These are phyloP conservation scores for Trichoderma harzianum DNA, from an alignment of 2,329 filamentous ascomycete genomes.

Conservation along the genomic window DNA sequence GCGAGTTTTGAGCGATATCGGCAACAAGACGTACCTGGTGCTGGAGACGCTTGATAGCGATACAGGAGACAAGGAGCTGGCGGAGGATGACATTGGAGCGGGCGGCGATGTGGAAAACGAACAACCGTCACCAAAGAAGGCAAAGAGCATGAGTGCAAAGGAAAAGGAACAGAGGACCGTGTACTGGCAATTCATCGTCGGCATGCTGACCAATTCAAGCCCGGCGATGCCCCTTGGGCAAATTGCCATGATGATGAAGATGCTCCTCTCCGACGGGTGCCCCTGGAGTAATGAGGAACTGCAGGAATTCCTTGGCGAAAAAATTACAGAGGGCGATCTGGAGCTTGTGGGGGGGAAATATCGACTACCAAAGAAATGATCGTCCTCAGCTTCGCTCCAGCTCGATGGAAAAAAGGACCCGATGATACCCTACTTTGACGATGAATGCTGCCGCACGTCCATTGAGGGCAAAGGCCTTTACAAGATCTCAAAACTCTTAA, in stretches of 20 bases:
- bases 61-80: slow-evolving; percentile 26
- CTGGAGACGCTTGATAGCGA: slow-evolving; percentile 58
- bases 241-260: slow-evolving; percentile 93
- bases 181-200: slow-evolving; percentile 89
- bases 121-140: slow-evolving; percentile 47
- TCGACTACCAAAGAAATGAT: slow-evolving; percentile 58
- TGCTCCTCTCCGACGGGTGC: slow-evolving; percentile 84
- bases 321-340: slow-evolving; percentile 69
- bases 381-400: background rate
- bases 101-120: slow-evolving; percentile 26
- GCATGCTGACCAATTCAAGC: slow-evolving; percentile 91
- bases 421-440: background rate
- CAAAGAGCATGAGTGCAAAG: slow-evolving; percentile 59
- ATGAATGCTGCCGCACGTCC: background rate
- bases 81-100: slow-evolving; percentile 31
- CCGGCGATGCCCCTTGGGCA: slow-evolving; percentile 73
- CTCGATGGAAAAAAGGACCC: background rate
- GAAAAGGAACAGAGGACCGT: slow-evolving; percentile 59
- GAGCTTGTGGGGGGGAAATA: slow-evolving; percentile 71
- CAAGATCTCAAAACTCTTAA: background rate
- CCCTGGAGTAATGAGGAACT: slow-evolving; percentile 87
- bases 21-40: slow-evolving; percentile 59
- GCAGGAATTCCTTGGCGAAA: slow-evolving; percentile 71
- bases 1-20: slow-evolving; percentile 58
- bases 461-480: background rate